Percentiles rank a stretch among this genome's conserved stretches.
phyloP scores from a whole-genome alignment of 1,139 yeast species.

The Taphrina sp. region DNA sequence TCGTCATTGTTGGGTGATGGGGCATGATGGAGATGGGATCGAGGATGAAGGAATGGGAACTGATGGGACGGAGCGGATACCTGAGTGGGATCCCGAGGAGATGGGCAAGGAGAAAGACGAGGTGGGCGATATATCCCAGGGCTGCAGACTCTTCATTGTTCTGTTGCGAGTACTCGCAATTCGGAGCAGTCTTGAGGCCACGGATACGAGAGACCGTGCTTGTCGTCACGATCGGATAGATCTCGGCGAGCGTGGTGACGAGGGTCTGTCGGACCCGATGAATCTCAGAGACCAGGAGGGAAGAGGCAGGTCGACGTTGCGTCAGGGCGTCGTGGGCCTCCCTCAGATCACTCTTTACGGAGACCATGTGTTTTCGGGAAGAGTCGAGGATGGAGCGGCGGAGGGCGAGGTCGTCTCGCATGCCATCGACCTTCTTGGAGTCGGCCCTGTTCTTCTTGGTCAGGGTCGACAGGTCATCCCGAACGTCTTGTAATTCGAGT shows the following conservation, averaged over 20 bases:
- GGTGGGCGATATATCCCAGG: constrained; percentile 52
- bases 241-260: constrained; percentile 11
- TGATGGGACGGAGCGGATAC: constrained; percentile 54
- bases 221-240: constrained; percentile 8
- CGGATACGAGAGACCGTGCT: not conserved
- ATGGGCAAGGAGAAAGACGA: constrained; percentile 48
- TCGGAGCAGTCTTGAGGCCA: constrained; percentile 9
- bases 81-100: constrained; percentile 52
- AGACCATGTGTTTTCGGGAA: not conserved
- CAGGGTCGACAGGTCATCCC: not conserved
- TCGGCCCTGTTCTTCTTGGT: not conserved
- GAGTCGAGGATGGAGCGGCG: not conserved
- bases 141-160: constrained; percentile 51
- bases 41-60: constrained; percentile 53
- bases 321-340: not conserved
- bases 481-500: not conserved
- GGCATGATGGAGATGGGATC: constrained; percentile 47
- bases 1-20: no score
- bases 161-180: constrained; percentile 23
- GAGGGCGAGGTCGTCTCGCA: constrained; percentile 6
- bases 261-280: constrained; percentile 11
- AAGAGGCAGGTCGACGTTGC: not conserved
- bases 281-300: constrained; percentile 14
- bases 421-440: not conserved
- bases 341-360: not conserved